Evolutionary conservation across 257 asterid species (phyloP), one percentile per base, ranked within the genome.

Genomic region (Lantana camara): DNA sequence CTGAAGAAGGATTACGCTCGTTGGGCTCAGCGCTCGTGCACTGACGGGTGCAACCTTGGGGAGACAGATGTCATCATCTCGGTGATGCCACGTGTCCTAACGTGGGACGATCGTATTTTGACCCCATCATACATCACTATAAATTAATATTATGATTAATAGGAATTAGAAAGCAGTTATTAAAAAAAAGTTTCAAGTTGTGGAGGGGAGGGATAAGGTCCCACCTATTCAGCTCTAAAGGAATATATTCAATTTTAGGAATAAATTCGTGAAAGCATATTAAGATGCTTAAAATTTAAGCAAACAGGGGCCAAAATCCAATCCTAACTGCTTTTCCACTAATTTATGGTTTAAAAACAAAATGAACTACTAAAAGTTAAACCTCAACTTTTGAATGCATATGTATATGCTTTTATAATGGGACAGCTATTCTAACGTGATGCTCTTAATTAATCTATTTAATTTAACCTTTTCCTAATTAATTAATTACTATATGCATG

Each of bases 201-300:
- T 46, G 59, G 55, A 59, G 66, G 65, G 59, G 55, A 59, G 66
- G 65, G 53, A 67, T 47, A 62, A 52, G 84, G 85, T 38, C 78
- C 84, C 77, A 65, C 78, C 71, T 35, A 34, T 67, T 72, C 74
- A 74, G 62, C 81, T 46, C 63, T 63, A 9, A 75, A 75, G 75
- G 89, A 86, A 86, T 83, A 83, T 81, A 86, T 86, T 77, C 95
- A 79, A 53, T 72, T 55, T 45, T 45, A 49, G 80, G 90, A 79
- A 86, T 79, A 86, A 73, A 79, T 86, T 81, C 85, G 27, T 51
- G 27, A 79, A 75, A 81, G 87, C 70, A 80, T 73, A 79, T 79
- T 64, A 41, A 70, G 89, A 86, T 83, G 95, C 95, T 86, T 86
- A 75, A 78, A 77, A 66, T 79, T 74, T 70, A 86, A 86, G 95